Percentiles rank a stretch among this genome's conserved stretches.
These are phyloP conservation scores for Chenopodium berlandieri DNA, from an alignment of 148 eudicot species.

Conservation along the genomic window DNA sequence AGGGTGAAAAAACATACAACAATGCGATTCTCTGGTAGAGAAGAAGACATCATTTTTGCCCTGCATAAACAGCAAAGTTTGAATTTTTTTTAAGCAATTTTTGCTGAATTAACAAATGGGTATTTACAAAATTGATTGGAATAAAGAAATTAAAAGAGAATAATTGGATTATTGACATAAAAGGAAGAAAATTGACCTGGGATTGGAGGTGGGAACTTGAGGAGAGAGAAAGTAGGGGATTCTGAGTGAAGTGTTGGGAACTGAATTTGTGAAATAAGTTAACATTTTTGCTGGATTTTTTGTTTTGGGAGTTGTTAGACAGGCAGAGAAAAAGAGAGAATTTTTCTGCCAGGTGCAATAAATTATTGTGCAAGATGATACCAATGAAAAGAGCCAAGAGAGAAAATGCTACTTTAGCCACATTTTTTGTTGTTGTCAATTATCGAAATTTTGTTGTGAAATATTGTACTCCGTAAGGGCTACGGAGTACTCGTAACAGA, in stretches of 20 bases:
- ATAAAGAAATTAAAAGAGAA: neutral
- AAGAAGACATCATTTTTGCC: constrained; percentile 48
- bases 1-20: constrained; percentile 36
- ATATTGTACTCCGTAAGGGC: too few relatives aligned
- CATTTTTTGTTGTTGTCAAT: neutral
- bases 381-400: neutral
- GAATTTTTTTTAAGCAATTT: neutral
- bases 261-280: neutral
- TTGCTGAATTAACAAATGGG: neutral
- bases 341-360: neutral
- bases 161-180: neutral
- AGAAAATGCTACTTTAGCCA: neutral
- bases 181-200: constrained; percentile 30
- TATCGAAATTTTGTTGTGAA: too few relatives aligned
- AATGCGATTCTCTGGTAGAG: constrained; percentile 45
- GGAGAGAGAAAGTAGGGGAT: constrained; percentile 20
- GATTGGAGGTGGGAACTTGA: constrained; percentile 16
- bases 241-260: neutral
- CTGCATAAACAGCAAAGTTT: constrained; percentile 27
- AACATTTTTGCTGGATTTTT: constrained; percentile 15
- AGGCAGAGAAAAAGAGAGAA: neutral
- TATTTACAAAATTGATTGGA: neutral
- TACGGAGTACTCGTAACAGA: too few relatives aligned
- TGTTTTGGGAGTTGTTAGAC: neutral
- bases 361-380: neutral